Conservation (phyloP, 768 basidiomycete species). For the Tephrocybe rancida region DNA sequence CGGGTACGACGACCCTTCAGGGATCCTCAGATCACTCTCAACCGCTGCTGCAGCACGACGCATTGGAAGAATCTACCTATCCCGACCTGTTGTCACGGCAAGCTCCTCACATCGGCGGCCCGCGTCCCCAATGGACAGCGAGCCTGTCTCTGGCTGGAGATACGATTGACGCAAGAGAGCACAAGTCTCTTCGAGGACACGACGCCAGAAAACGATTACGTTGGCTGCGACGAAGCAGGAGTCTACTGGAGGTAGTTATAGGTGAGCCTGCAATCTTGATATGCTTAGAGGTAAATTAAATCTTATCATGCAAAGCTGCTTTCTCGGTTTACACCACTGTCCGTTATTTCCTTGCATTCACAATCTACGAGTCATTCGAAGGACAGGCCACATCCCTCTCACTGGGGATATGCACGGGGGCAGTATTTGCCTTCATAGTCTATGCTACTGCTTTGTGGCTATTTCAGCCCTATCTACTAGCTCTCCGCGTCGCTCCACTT, state of each 20-base stretch:
- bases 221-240: conserved; percentile 28
- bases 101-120: conserved; percentile 26
- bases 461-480: conserved; percentile 39
- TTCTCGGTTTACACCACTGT: conserved; percentile 67
- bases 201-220: conserved; percentile 26
- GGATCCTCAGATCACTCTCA: conserved; percentile 42
- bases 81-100: conserved; percentile 35
- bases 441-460: conserved; percentile 40
- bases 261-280: conserved; percentile 35
- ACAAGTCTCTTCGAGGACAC: conserved; percentile 27
- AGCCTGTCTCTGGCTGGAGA: conserved; percentile 29
- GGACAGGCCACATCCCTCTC: conserved; percentile 48
- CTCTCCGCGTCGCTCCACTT: conserved; percentile 30
- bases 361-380: conserved; percentile 35
- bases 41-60: conserved; percentile 38
- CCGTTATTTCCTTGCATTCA: conserved; percentile 68
- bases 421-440: conserved; percentile 41
- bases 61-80: conserved; percentile 31
- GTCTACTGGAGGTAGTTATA: conserved; percentile 34
- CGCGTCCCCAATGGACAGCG: conserved; percentile 27
- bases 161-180: conserved; percentile 27
- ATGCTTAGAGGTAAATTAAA: background rate
- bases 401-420: conserved; percentile 48
- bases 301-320: conserved; percentile 34
- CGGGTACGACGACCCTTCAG: conserved; percentile 35